Base-by-base conservation (phyloP, 176 grass and related monocot genomes). In the Triticum turgidum region DNA sequence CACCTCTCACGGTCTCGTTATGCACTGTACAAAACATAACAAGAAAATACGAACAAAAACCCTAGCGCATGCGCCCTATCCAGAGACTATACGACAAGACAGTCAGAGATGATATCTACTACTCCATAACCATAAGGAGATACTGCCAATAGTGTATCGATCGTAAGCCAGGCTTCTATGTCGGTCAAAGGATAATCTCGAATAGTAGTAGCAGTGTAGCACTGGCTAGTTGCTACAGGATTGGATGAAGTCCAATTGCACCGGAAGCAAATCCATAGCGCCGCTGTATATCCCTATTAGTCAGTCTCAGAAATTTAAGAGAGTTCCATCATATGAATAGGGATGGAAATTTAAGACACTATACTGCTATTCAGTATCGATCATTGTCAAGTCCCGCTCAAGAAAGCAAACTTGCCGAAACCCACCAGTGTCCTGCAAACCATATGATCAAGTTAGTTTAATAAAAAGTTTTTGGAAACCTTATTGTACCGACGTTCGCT, bases 291-390 rank as follows among this genome's bases (percentile, higher is more conserved):
- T 18, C 61, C 15, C 61, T 25, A 21, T 58, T 59, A 37, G 75
- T 80, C 80, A 11, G 44, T 84, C 45, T 87, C 85, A 65, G 72
- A 39, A 22, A 76, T 68, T 45, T 0, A 67, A 9, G 69, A 6
- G 61, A 86, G 69, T 15, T 64, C 42, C 69, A 81, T 88, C 89
- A 51, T 20, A 47, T 17, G 38, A 85, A 15, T 33, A 80, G 15
- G 21, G 62, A 70, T 7, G 30, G 10, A 30, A 70, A 85, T 91
- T 85, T 81, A 91, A 88, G 81, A 69, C 61, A 76, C 61, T 80
- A 84, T 24, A 42, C 80, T 13, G 51, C 38, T 69, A 88, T 88
- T 81, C 51, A 88, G 69, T 89, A 89, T 79, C 79, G 3, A 68
- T 86, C 87, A 37, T 35, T 89, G 9, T 89, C 78, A 45, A 29